Conservation (phyloP, 2,329 filamentous ascomycete species). For the Raffaelea deltoideospora region DNA sequence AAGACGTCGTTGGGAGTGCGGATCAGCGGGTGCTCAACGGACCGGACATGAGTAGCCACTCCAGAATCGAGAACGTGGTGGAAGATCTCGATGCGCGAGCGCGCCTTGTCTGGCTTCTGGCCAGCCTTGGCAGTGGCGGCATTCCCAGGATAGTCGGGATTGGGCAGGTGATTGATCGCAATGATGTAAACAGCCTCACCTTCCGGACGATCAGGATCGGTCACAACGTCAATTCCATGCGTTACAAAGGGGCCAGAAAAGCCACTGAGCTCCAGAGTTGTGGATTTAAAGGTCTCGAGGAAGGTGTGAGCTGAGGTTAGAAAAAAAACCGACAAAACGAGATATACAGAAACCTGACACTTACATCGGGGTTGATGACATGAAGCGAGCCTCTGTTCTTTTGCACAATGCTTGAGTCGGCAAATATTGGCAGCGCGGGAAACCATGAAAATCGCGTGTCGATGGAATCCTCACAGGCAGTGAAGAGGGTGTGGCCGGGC, state of each 20-base stretch:
- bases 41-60: slow-evolving; percentile 30
- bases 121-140: neutral
- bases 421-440: slow-evolving; percentile 27
- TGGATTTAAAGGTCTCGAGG: slow-evolving; percentile 11
- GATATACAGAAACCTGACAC: slow-evolving; percentile 4
- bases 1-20: slow-evolving; percentile 44
- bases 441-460: slow-evolving; percentile 34
- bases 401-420: slow-evolving; percentile 20
- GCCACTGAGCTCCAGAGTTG: slow-evolving; percentile 33
- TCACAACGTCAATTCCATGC: slow-evolving; percentile 45
- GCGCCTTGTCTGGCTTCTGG: slow-evolving; percentile 20
- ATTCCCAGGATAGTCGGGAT: slow-evolving; percentile 17
- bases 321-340: neutral
- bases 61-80: slow-evolving; percentile 30
- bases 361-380: slow-evolving; percentile 36
- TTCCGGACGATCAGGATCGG: slow-evolving; percentile 23
- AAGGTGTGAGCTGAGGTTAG: neutral
- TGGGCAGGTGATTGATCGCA: slow-evolving; percentile 43
- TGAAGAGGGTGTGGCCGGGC: slow-evolving; percentile 32
- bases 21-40: slow-evolving; percentile 36
- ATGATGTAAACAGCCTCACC: slow-evolving; percentile 39
- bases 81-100: slow-evolving; percentile 43
- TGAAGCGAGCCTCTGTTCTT: slow-evolving; percentile 29
- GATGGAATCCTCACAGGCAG: slow-evolving; percentile 35
- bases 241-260: slow-evolving; percentile 40